Evolutionary conservation across 2,329 filamentous ascomycete genomes (phyloP).

Genomic region (Talaromyces piceae): DNA sequence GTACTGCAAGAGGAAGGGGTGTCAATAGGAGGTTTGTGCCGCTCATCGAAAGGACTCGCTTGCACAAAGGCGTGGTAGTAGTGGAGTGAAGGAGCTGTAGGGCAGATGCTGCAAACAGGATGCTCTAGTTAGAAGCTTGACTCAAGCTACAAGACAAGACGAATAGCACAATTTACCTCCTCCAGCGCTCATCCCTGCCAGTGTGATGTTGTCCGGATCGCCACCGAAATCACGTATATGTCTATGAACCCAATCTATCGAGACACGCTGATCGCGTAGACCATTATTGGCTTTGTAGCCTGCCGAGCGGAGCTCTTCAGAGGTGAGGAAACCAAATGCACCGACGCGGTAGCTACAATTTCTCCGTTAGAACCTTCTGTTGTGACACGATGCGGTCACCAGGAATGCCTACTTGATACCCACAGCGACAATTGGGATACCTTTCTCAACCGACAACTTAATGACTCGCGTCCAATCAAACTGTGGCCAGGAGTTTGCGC

Average conservation of each 20-base stretch:
- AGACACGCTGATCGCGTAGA: constrained; percentile 42
- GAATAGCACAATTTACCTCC: constrained; percentile 17
- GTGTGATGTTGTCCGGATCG: constrained; percentile 31
- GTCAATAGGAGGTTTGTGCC: constrained; percentile 39
- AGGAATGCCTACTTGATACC: constrained; percentile 35
- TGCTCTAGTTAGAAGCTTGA: constrained; percentile 6
- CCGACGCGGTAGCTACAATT: constrained; percentile 40
- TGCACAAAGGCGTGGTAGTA: constrained; percentile 33
- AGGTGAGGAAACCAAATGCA: constrained; percentile 42
- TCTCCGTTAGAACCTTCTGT: constrained; percentile 9
- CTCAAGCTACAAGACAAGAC: too few relatives aligned
- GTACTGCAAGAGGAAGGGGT: constrained; percentile 29
- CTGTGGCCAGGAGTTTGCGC: constrained; percentile 47
- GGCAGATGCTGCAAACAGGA: constrained; percentile 19
- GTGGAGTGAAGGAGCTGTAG: constrained; percentile 29
- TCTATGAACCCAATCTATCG: constrained; percentile 33
- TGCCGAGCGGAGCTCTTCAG: constrained; percentile 39
- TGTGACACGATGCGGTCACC: not conserved
- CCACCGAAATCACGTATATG: constrained; percentile 38
- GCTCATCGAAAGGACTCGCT: constrained; percentile 35
- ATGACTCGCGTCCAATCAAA: constrained; percentile 43
- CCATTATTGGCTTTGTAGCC: constrained; percentile 42
- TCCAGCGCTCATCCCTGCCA: constrained; percentile 45
- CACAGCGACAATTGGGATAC: constrained; percentile 41
- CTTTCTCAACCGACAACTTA: constrained; percentile 36